These are phyloP conservation scores for Rhizopus arrhizus DNA, from an alignment of 371 early-diverging fungal genomes.

Conservation along the genomic window DNA sequence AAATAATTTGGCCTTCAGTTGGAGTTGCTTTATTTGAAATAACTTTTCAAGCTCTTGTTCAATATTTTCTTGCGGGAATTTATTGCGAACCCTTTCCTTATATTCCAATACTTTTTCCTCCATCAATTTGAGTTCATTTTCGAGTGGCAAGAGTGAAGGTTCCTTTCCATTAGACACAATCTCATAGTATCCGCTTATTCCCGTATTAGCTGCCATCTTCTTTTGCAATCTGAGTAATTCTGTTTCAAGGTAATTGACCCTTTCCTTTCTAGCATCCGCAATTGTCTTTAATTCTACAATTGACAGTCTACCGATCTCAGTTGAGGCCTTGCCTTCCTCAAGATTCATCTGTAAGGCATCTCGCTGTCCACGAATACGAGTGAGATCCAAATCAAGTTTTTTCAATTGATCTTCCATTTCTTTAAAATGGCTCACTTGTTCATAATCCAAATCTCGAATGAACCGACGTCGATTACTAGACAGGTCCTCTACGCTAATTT, in stretches of 20 bases:
- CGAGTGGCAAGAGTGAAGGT: constrained; percentile 13
- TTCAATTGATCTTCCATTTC: constrained; percentile 70
- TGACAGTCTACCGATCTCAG: constrained; percentile 22
- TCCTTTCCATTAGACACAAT: constrained; percentile 18
- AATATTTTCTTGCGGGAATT: constrained; percentile 9
- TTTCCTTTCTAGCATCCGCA: constrained; percentile 41
- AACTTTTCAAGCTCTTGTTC: constrained; percentile 12
- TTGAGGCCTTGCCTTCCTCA: constrained; percentile 28
- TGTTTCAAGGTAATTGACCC: constrained; percentile 20
- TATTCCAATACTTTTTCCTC: constrained; percentile 13
- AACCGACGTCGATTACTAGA: constrained; percentile 25
- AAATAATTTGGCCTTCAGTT: constrained; percentile 20
- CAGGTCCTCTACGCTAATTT: constrained; percentile 25
- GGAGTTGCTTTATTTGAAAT: constrained; percentile 11
- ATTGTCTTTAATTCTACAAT: constrained; percentile 25
- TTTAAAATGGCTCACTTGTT: constrained; percentile 27
- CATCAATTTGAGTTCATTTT: constrained; percentile 17
- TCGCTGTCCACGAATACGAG: constrained; percentile 76
- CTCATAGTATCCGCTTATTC: constrained; percentile 21
- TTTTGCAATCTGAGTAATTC: constrained; percentile 23
- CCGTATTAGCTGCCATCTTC: constrained; percentile 25
- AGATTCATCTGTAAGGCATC: constrained; percentile 36
- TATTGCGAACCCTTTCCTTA: constrained; percentile 3
- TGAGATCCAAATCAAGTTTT: constrained; percentile 75
- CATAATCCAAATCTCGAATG: constrained; percentile 31